Percentiles rank a stretch among this genome's conserved stretches.
Evolutionary conservation across 805 yeast genomes (phyloP).

Genomic region (Teunomyces kruisii): DNA sequence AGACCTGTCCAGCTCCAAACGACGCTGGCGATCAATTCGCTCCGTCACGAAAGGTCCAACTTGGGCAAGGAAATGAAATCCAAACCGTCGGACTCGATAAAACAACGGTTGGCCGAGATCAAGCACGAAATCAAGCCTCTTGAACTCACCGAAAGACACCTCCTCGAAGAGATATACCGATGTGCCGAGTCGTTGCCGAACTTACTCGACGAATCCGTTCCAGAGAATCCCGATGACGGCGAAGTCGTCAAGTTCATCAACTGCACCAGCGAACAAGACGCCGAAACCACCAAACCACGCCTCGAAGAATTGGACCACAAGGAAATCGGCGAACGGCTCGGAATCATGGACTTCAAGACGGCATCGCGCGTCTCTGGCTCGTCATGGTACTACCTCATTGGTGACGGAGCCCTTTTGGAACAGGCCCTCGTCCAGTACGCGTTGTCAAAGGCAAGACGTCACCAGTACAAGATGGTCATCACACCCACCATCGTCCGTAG

Average conservation of each 20-base stretch:
- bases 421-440: conserved; percentile 87
- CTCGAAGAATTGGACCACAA: conserved; percentile 55
- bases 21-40: conserved; percentile 19
- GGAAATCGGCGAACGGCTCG: conserved; percentile 63
- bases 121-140: conserved; percentile 27
- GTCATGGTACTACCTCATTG: conserved; percentile 85
- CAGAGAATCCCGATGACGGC: conserved; percentile 37
- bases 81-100: conserved; percentile 9
- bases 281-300: conserved; percentile 13
- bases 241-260: conserved; percentile 54
- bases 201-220: conserved; percentile 49
- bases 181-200: conserved; percentile 64
- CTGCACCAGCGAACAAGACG: conserved; percentile 34
- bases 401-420: conserved; percentile 85
- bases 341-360: conserved; percentile 63
- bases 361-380: conserved; percentile 78
- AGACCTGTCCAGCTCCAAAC: conserved; percentile 24
- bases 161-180: conserved; percentile 37
- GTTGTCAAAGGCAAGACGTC: conserved; percentile 57
- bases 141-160: conserved; percentile 20
- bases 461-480: conserved; percentile 66
- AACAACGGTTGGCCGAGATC: conserved; percentile 19
- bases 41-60: conserved; percentile 27
- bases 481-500: conserved; percentile 87
- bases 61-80: conserved; percentile 24